phyloP scores from a whole-genome alignment of 2,329 filamentous ascomycete species.

The Ophiosphaerella herpotricha region DNA sequence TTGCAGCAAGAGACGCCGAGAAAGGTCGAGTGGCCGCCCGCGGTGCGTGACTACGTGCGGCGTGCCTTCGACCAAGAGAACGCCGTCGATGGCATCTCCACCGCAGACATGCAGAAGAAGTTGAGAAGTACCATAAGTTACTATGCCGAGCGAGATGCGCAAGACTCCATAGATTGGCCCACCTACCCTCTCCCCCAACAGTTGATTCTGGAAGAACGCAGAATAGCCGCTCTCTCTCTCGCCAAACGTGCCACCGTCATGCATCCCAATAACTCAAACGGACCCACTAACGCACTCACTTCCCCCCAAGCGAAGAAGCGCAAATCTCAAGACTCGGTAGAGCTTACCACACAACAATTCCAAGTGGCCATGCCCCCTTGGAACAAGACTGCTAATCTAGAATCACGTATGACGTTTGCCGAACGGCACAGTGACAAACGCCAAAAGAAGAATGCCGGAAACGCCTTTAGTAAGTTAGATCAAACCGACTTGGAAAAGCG shows the following conservation, averaged over 20 bases:
- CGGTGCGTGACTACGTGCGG: slow-evolving; percentile 87
- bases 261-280: slow-evolving; percentile 19
- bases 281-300: slow-evolving; percentile 37
- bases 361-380: slow-evolving; percentile 65
- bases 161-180: slow-evolving; percentile 82
- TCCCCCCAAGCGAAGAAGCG: slow-evolving; percentile 74
- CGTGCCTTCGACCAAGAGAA: slow-evolving; percentile 82
- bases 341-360: slow-evolving; percentile 55
- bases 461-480: slow-evolving; percentile 83
- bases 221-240: slow-evolving; percentile 36
- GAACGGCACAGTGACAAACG: slow-evolving; percentile 53
- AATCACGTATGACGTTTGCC: slow-evolving; percentile 74
- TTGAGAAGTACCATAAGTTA: slow-evolving; percentile 84
- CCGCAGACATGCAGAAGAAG: slow-evolving; percentile 76
- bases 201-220: slow-evolving; percentile 70
- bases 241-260: slow-evolving; percentile 20
- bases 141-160: slow-evolving; percentile 73
- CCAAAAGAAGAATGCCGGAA: slow-evolving; percentile 51
- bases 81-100: slow-evolving; percentile 49
- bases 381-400: slow-evolving; percentile 74
- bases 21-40: slow-evolving; percentile 78
- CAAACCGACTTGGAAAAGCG: slow-evolving; percentile 85
- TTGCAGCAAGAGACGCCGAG: slow-evolving; percentile 29
- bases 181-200: slow-evolving; percentile 82
- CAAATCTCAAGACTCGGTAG: slow-evolving; percentile 70